Base-by-base conservation (phyloP, 2,329 filamentous ascomycete genomes). In the Sporothrix mexicana region DNA sequence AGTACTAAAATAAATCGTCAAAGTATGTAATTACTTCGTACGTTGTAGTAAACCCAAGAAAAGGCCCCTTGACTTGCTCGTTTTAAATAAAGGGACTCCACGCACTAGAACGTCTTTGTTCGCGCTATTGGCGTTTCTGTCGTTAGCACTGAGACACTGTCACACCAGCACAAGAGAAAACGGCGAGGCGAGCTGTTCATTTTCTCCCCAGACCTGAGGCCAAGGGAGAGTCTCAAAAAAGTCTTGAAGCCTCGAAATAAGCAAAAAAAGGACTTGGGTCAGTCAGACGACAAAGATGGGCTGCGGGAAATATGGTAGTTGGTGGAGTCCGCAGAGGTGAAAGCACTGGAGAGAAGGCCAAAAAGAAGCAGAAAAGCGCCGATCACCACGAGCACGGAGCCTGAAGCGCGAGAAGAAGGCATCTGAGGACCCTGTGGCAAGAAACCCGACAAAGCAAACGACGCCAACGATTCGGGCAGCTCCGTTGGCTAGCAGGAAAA, bases 401-500 rank as follows among this genome's bases (percentile, higher is more conserved):
- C 25, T 41, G 12, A 41, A 20, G 12, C 20, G 4, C 2, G 59
- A 53, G 7, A 53, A n/a, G 51, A 20, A 23, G 25, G 9, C 51
- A 23, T 9, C 55, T 12, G 62, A 49, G 30, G 30, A 36, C 30
- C 30, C 30, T 6, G 30, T 36, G 30, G 7, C 30, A 36, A n/a
- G n/a, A 36, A 36, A 36, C 30, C 30, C 30, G 30, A 36, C 30
- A 36, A 36, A 36, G 30, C 30, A 4, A 36, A 36, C 30, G 30
- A 36, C 30, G 30, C 30, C 30, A 36, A 7, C 30, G 41, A 15
- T 15, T 13, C 66, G 66, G 66, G 49, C 36, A 43, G 66, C 66
- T 23, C 66, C 66, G 66, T 45, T 69, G 66, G 47, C 66, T 55
- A 57, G 15, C 64, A 67, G 64, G 64, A 36, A 49, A 66, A 66